phyloP scores from a whole-genome alignment of 805 yeast species.

The Lachancea waltii region DNA sequence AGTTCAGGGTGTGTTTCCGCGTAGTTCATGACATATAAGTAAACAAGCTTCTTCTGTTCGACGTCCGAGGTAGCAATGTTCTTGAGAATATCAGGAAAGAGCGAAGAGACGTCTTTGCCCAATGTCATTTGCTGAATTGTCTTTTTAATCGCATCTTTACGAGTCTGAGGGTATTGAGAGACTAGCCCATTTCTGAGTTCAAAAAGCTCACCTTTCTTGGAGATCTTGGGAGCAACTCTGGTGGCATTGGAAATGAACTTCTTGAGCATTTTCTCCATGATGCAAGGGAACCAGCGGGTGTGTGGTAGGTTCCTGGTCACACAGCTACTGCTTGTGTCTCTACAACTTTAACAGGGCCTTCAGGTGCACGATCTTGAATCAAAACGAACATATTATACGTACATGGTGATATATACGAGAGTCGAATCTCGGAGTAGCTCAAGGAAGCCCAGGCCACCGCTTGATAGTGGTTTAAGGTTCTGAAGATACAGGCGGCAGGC shows the following conservation, averaged over 20 bases:
- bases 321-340: no score
- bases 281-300: not conserved
- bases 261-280: conserved; percentile 31
- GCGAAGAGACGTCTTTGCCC: conserved; percentile 90
- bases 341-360: no score
- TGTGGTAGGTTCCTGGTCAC: no score
- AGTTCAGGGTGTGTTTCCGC: conserved; percentile 95
- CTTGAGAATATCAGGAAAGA: conserved; percentile 93
- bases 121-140: conserved; percentile 98
- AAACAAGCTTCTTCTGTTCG: conserved; percentile 94
- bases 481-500: no score
- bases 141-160: conserved; percentile 94
- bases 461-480: no score
- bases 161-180: conserved; percentile 88
- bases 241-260: conserved; percentile 32
- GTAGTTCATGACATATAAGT: conserved; percentile 91
- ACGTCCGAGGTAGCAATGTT: conserved; percentile 95
- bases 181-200: conserved; percentile 88
- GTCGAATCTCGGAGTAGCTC: no score
- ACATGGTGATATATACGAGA: no score
- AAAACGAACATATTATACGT: no score
- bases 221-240: conserved; percentile 34
- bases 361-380: no score
- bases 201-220: conserved; percentile 64
- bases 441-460: no score